Conservation (phyloP, 768 basidiomycete species). For the Saitozyma podzolica region DNA sequence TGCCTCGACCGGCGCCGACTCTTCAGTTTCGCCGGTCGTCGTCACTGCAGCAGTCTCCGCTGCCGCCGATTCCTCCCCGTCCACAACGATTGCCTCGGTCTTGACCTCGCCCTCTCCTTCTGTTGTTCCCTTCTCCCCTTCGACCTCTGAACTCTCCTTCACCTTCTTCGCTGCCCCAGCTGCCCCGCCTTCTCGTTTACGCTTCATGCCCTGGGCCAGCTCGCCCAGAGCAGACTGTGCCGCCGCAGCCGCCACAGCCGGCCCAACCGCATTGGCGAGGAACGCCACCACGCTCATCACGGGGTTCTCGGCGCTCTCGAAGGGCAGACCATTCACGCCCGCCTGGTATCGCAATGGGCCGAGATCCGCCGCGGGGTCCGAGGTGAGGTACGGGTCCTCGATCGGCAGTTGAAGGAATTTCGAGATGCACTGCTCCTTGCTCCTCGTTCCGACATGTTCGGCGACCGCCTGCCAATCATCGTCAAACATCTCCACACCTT, state of each 20-base stretch:
- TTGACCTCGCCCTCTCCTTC: constrained; percentile 21
- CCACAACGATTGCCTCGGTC: constrained; percentile 57
- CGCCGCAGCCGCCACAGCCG: constrained; percentile 87
- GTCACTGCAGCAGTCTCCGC: constrained; percentile 7
- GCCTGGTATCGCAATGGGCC: constrained; percentile 48
- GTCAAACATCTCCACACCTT: constrained; percentile 96
- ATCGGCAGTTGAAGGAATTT: constrained; percentile 95
- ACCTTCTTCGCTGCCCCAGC: constrained; percentile 54
- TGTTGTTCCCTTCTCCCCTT: constrained; percentile 11
- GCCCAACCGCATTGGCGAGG: constrained; percentile 79
- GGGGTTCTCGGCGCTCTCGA: constrained; percentile 93
- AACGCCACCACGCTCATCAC: constrained; percentile 99
- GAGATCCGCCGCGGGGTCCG: constrained; percentile 48
- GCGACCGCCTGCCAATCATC: constrained; percentile 94
- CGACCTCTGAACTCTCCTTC: constrained; percentile 18
- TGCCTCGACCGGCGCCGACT: constrained; percentile 11
- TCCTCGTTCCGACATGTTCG: constrained; percentile 87
- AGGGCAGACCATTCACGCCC: constrained; percentile 65
- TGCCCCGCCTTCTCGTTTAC: constrained; percentile 46
- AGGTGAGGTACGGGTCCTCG: constrained; percentile 85
- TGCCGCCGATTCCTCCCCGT: constrained; percentile 41
- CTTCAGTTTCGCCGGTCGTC: neutral
- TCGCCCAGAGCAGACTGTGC: constrained; percentile 86
- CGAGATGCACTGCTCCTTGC: constrained; percentile 90
- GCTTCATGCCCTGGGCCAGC: constrained; percentile 64